These are phyloP conservation scores for Solanum hybrid DNA, from an alignment of 305 asterid species.

Conservation along the genomic window DNA sequence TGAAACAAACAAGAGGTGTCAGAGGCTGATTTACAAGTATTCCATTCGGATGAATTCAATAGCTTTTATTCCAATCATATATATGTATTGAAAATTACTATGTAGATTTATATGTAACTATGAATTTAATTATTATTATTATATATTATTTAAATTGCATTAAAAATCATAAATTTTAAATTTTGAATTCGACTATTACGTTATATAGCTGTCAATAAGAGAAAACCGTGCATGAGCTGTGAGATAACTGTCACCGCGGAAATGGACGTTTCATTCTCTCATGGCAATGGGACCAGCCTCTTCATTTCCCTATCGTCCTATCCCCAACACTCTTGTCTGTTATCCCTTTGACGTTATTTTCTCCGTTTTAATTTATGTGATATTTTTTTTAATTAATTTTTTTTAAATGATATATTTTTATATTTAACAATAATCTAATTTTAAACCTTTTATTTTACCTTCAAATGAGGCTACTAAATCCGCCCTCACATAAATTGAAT, in stretches of 20 bases:
- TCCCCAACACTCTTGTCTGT: neutral
- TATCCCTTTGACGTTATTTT: neutral
- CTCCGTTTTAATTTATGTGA: neutral
- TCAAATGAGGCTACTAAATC: neutral
- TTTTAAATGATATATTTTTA: neutral
- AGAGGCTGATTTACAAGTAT: neutral
- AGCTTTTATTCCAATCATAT: neutral
- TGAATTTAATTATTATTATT: neutral
- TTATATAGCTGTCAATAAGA: neutral
- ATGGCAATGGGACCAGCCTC: conserved; percentile 1
- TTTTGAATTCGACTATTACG: neutral
- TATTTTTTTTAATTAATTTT: neutral
- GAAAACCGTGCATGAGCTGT: conserved; percentile 1
- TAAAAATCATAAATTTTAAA: neutral
- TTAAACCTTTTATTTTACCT: neutral
- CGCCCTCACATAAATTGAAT: neutral
- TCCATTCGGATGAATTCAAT: neutral
- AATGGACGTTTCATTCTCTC: neutral
- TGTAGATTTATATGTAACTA: neutral
- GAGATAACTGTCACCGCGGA: neutral
- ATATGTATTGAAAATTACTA: neutral
- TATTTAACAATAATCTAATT: neutral
- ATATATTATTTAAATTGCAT: too few relatives aligned
- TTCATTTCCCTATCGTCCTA: neutral
- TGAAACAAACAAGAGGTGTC: neutral